Evolutionary conservation across 192 early-diverging fungal genomes (phyloP).

Genomic region (Haplosporangium gracile): DNA sequence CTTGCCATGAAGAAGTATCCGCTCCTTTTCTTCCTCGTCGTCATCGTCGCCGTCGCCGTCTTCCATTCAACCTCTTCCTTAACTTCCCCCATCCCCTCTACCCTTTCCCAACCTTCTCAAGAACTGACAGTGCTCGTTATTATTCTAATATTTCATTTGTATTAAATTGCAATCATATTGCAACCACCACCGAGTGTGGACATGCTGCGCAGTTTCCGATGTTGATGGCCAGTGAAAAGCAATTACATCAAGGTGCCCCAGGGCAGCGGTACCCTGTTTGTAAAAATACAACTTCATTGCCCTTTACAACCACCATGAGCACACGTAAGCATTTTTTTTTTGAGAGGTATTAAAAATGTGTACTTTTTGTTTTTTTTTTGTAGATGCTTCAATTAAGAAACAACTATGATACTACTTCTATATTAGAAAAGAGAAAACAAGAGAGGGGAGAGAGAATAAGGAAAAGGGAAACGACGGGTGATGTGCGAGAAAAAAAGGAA

Average conservation of each 20-base stretch:
- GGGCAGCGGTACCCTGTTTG: background rate
- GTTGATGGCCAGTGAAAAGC: too few relatives aligned
- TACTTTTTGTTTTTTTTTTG: background rate
- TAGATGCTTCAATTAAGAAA: constrained; percentile 1
- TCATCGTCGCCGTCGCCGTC: too few relatives aligned
- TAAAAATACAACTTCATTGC: background rate
- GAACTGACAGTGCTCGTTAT: too few relatives aligned
- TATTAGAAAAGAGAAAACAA: background rate
- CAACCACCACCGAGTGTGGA: too few relatives aligned
- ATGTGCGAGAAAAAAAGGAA: background rate
- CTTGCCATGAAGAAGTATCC: background rate
- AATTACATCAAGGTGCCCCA: too few relatives aligned
- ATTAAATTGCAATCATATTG: too few relatives aligned
- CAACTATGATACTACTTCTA: constrained; percentile 1
- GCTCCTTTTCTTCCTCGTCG: background rate
- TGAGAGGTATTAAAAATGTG: background rate
- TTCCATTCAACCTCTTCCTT: too few relatives aligned
- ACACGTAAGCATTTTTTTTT: background rate
- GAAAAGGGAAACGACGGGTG: background rate
- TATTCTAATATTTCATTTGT: too few relatives aligned
- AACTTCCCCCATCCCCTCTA: background rate
- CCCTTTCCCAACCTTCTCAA: background rate
- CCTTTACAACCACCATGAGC: background rate
- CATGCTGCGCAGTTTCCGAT: too few relatives aligned
- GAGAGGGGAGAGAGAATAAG: background rate